Base-by-base conservation (phyloP, 179 eudicot genomes). In the Nepenthes alata region DNA sequence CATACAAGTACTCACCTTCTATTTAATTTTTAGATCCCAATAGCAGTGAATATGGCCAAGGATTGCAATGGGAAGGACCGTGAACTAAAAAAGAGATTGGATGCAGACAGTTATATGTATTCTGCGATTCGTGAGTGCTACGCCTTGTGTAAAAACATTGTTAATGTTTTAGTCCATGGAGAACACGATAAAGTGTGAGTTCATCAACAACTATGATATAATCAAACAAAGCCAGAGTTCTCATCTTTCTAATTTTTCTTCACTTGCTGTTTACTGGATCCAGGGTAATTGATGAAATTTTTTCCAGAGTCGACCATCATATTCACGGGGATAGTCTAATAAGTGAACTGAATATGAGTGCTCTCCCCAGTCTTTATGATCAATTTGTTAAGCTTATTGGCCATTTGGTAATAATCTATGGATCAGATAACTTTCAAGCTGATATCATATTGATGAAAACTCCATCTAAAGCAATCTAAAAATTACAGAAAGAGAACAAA, bases 11-110 rank as follows among this genome's bases (percentile, higher is more conserved):
- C 45, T 41, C 6, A 51, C 12, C 25, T 50, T 49, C 11, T 65
- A 57, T 67, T 53, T 53, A 55, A 59, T 75, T 66, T 71, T 41
- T 41, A 90, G 98, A 91, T 91, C 53, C 98, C 98, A 50, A 86
- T 91, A 51, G 98, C 98, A 14, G 70, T 91, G 55, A 96, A 91
- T 74, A 91, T 91, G 98, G 98, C 98, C 4, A 91, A 89, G 71
- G 98, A 89, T 59, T 84, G 98, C 81, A 83, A 72, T 70, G 93
- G 93, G 45, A 89, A 91, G 76, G 98, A 91, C 62, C 77, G 78
- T 63, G 98, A 91, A 73, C 76, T 91, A 66, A 89, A 66, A 64
- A 91, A 85, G 76, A 84, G 95, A 72, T 83, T 91, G 58, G 81
- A 70, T 39, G 67, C 78, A 67, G 98, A 91, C 67, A 71, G 70